A percentile compares a stretch with the other conserved stretches of the same genome.
These are phyloP conservation scores for Basipetospora chlamydospora DNA, from an alignment of 2,329 filamentous ascomycete species.

Conservation along the genomic window DNA sequence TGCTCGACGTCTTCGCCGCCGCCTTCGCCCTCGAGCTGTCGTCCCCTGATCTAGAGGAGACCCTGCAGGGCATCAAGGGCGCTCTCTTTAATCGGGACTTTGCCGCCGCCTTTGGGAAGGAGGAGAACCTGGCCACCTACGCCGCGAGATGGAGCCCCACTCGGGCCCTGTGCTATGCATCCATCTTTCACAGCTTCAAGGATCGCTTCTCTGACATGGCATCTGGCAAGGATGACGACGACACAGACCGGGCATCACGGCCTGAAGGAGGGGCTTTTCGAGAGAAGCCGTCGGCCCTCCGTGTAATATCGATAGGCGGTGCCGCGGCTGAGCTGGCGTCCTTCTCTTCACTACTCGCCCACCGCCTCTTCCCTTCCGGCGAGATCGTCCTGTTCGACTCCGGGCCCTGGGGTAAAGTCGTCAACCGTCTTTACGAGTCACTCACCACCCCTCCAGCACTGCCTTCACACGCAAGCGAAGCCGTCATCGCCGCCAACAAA, in stretches of 20 bases:
- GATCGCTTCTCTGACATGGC: slow-evolving; percentile 11
- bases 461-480: slow-evolving; percentile 37
- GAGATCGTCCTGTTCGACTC: slow-evolving; percentile 61
- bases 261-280: no score
- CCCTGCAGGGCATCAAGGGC: slow-evolving; percentile 71
- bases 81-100: slow-evolving; percentile 83
- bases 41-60: slow-evolving; percentile 29
- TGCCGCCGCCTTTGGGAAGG: slow-evolving; percentile 56
- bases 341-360: slow-evolving; percentile 28
- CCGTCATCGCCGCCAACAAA: slow-evolving; percentile 27
- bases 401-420: slow-evolving; percentile 58
- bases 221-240: neutral
- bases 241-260: slow-evolving; percentile 4
- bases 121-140: slow-evolving; percentile 65
- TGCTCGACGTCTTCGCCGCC: slow-evolving; percentile 59
- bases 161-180: slow-evolving; percentile 66
- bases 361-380: slow-evolving; percentile 13
- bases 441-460: slow-evolving; percentile 37
- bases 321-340: slow-evolving; percentile 48
- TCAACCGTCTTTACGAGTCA: slow-evolving; percentile 39
- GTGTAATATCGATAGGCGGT: slow-evolving; percentile 36
- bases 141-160: slow-evolving; percentile 83
- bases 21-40: slow-evolving; percentile 41
- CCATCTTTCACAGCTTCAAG: slow-evolving; percentile 28
- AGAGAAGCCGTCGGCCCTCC: no score